Percentiles rank a stretch among this genome's conserved stretches.
phyloP scores from a whole-genome alignment of 2,329 filamentous ascomycete species.

The Diaporthe amygdali region DNA sequence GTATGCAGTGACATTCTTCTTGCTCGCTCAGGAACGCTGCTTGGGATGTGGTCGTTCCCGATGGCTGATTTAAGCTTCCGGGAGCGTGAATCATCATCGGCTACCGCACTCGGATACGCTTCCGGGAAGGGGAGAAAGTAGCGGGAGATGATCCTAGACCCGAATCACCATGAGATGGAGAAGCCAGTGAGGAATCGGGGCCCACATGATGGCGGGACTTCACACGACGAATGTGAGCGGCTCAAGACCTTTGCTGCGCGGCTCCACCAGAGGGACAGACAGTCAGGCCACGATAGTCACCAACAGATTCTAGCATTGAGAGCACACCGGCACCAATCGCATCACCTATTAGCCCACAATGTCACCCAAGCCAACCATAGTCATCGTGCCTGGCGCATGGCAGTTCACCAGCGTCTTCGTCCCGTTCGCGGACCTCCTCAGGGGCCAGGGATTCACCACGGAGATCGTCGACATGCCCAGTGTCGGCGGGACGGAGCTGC shows the following conservation, averaged over 20 bases:
- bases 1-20: background rate
- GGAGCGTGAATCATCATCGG: background rate
- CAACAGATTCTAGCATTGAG: background rate
- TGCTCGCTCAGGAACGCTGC: background rate
- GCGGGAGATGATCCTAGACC: background rate
- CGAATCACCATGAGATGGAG: background rate
- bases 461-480: conserved; percentile 15
- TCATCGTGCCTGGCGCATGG: conserved; percentile 21
- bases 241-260: background rate
- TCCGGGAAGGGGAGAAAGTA: background rate
- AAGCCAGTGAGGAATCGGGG: background rate
- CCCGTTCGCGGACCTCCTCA: conserved; percentile 4
- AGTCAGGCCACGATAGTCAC: background rate
- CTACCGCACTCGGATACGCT: background rate
- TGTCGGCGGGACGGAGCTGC: conserved; percentile 1
- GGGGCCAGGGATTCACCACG: background rate
- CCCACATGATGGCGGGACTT: background rate
- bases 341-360: background rate
- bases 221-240: background rate
- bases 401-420: background rate
- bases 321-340: background rate
- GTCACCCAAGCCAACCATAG: conserved; percentile 10
- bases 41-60: background rate
- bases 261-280: background rate
- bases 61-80: background rate